Evolutionary conservation across 495 filamentous ascomycete species (phyloP).

Genomic region (Neurospora discreta): DNA sequence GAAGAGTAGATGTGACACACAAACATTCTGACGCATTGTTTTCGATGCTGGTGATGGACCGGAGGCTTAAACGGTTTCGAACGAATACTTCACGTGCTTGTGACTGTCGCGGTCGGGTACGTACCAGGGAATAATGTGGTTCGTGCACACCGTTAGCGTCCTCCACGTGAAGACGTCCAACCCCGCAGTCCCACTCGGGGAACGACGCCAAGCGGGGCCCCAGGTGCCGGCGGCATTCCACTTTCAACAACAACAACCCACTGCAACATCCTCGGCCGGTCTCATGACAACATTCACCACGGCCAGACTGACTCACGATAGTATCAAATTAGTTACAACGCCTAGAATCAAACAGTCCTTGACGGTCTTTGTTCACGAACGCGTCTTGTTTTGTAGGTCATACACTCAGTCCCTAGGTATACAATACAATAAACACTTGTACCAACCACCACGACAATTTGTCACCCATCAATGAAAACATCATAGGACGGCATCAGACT

Average conservation of each 20-base stretch:
- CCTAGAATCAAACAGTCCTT: neutral
- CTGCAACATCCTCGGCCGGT: neutral
- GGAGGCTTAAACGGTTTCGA: neutral
- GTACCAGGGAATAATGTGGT: neutral
- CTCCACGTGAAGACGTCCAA: neutral
- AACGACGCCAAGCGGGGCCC: neutral
- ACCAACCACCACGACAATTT: neutral
- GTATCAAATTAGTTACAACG: neutral
- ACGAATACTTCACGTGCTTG: neutral
- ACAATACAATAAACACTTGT: neutral
- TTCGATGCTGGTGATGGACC: neutral
- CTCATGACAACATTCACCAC: neutral
- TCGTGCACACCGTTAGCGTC: neutral
- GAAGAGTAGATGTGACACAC: no score
- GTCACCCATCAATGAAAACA: neutral
- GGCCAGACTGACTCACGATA: neutral
- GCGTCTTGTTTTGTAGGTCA: neutral
- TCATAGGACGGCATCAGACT: neutral
- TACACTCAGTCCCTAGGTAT: no score
- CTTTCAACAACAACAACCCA: neutral
- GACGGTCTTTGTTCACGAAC: neutral
- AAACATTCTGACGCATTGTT: neutral
- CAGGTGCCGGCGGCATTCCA: neutral
- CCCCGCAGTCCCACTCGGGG: neutral
- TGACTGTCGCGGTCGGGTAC: neutral